Conservation (phyloP, 2,329 filamentous ascomycete genomes). For the Aspergillus costaricaensis region DNA sequence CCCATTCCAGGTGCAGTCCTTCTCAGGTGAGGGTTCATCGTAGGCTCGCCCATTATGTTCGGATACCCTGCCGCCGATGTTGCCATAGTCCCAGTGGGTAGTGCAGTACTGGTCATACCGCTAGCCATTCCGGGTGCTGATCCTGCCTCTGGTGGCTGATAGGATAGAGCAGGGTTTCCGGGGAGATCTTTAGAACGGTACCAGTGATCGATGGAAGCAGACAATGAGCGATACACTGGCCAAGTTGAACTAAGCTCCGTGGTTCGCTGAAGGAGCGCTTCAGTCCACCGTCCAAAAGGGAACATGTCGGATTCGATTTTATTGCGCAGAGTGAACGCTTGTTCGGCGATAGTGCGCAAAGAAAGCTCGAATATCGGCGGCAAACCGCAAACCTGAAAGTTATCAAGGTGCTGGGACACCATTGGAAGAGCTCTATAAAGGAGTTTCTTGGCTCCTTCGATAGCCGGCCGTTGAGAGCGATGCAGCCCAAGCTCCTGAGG, state of each 20-base stretch:
- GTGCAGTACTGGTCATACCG: not conserved
- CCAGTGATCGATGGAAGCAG: conserved; percentile 32
- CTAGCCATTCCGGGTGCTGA: conserved; percentile 1
- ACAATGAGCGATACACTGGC: conserved; percentile 38
- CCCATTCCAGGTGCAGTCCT: conserved; percentile 16
- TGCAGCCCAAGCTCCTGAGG: conserved; percentile 34
- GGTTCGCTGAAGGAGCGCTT: conserved; percentile 34
- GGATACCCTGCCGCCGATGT: conserved; percentile 10
- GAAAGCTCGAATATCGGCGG: conserved; percentile 43
- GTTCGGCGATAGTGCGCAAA: conserved; percentile 39
- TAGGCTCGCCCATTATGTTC: conserved; percentile 3
- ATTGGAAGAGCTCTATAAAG: conserved; percentile 39
- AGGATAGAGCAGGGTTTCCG: conserved; percentile 11
- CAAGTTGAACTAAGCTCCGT: conserved; percentile 30
- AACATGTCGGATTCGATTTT: conserved; percentile 35
- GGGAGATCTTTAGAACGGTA: conserved; percentile 24
- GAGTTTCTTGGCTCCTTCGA: conserved; percentile 40
- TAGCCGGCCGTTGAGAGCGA: conserved; percentile 35
- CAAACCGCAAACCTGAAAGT: conserved; percentile 39
- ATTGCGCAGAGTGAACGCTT: conserved; percentile 33
- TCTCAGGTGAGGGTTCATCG: conserved; percentile 16
- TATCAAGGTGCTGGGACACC: conserved; percentile 40
- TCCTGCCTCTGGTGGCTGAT: conserved; percentile 10
- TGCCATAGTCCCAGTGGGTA: conserved; percentile 8
- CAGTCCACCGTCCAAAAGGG: conserved; percentile 38